Percentiles rank a stretch among this genome's conserved stretches.
These are phyloP conservation scores for Metschnikowia henanensis DNA, from an alignment of 805 yeast genomes.

Conservation along the genomic window DNA sequence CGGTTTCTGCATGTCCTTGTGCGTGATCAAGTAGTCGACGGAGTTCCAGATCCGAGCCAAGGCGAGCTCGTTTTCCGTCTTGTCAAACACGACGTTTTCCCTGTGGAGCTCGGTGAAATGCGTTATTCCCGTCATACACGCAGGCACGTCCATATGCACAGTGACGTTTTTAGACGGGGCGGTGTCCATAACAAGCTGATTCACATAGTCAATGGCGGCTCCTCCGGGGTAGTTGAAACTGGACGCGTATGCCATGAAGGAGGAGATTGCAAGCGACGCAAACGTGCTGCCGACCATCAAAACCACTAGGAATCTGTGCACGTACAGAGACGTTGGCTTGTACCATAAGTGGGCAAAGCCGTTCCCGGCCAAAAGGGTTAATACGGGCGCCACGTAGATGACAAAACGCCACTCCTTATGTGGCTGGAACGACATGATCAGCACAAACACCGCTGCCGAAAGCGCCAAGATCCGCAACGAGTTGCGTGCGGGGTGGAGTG, in stretches of 20 bases:
- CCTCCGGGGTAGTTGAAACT: conserved; percentile 91
- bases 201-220: conserved; percentile 57
- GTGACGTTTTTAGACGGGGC: conserved; percentile 26
- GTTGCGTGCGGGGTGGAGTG: conserved; percentile 27
- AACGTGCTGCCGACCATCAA: conserved; percentile 21
- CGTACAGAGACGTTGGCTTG: conserved; percentile 19
- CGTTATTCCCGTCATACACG: conserved; percentile 88
- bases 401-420: conserved; percentile 96
- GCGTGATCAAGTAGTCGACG: conserved; percentile 32
- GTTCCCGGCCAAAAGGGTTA: conserved; percentile 63
- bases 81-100: conserved; percentile 56
- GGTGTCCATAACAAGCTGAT: conserved; percentile 36
- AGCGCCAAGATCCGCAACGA: conserved; percentile 47
- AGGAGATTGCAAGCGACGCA: conserved; percentile 38
- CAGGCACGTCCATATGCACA: conserved; percentile 75
- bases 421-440: conserved; percentile 73
- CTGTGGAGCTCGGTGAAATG: conserved; percentile 64
- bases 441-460: conserved; percentile 54
- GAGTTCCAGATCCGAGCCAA: conserved; percentile 34
- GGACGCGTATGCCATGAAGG: conserved; percentile 60
- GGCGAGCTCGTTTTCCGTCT: conserved; percentile 55
- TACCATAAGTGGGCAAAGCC: conserved; percentile 44
- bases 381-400: conserved; percentile 68
- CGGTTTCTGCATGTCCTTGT: conserved; percentile 18
- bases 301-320: conserved; percentile 29